Evolutionary conservation across 2,329 filamentous ascomycete genomes (phyloP).

Genomic region (Chaetomium strumarium): DNA sequence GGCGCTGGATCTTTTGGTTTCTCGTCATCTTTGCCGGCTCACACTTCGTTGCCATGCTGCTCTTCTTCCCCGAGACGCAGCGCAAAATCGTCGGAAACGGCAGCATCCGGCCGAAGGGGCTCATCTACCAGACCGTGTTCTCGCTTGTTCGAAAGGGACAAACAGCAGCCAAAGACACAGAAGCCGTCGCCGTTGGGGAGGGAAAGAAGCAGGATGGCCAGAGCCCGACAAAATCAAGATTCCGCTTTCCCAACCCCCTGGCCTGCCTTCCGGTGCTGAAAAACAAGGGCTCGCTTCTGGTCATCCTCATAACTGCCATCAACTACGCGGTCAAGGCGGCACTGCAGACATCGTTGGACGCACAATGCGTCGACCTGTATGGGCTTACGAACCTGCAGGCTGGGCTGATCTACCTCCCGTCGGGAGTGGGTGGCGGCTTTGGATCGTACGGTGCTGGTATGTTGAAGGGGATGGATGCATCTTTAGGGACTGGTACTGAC

Average conservation of each 20-base stretch:
- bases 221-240: neutral
- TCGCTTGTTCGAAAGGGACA: constrained; percentile 13
- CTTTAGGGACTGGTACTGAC: neutral
- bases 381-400: constrained; percentile 10
- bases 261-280: constrained; percentile 13
- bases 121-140: constrained; percentile 31
- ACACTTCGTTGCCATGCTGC: constrained; percentile 37
- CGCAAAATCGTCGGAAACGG: constrained; percentile 48
- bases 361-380: constrained; percentile 12
- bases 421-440: constrained; percentile 9
- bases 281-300: constrained; percentile 10
- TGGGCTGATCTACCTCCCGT: constrained; percentile 11
- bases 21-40: constrained; percentile 42
- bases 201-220: neutral
- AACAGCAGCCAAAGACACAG: neutral
- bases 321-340: constrained; percentile 15
- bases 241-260: constrained; percentile 9
- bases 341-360: constrained; percentile 13
- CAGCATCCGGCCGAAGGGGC: constrained; percentile 36
- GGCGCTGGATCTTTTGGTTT: constrained; percentile 59
- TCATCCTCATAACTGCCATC: constrained; percentile 15
- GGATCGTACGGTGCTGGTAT: constrained; percentile 11
- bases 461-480: neutral
- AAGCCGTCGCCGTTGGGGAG: neutral
- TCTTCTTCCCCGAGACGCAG: constrained; percentile 51